These are phyloP conservation scores for Tolypocladium amazonense DNA, from an alignment of 2,329 filamentous ascomycete genomes.

Conservation along the genomic window DNA sequence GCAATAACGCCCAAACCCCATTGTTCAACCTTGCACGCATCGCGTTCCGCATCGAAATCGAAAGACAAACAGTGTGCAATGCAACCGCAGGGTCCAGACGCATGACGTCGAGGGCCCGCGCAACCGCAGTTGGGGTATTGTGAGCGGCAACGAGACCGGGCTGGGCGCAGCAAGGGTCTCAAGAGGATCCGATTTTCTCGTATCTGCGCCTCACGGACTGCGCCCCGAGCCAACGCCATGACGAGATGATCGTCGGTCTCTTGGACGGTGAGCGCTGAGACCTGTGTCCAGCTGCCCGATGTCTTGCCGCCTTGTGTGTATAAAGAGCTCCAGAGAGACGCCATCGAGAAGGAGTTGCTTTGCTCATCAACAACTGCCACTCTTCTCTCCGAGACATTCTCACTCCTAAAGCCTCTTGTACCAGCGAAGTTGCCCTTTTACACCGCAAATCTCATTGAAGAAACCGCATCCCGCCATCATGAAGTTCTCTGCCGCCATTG, in stretches of 20 bases:
- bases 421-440: neutral
- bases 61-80: neutral
- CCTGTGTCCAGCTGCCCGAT: neutral
- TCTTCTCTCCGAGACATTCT: neutral
- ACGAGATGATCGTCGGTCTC: neutral
- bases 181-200: neutral
- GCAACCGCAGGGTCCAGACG: neutral
- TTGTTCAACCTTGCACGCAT: neutral
- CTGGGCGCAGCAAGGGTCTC: neutral
- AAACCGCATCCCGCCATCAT: slow-evolving; percentile 9
- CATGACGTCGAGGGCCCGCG: neutral
- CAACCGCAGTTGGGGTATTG: neutral
- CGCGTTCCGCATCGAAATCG: neutral
- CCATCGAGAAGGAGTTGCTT: neutral
- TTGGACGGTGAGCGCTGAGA: neutral
- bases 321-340: neutral
- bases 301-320: neutral
- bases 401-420: neutral
- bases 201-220: neutral
- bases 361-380: neutral
- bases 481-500: slow-evolving; percentile 16
- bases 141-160: neutral
- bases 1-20: neutral
- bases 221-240: neutral
- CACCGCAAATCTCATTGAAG: neutral